Evolutionary conservation across 1,284 basidiomycete genomes (phyloP), one percentile per base, ranked within the genome.

Genomic region (Malassezia globosa): DNA sequence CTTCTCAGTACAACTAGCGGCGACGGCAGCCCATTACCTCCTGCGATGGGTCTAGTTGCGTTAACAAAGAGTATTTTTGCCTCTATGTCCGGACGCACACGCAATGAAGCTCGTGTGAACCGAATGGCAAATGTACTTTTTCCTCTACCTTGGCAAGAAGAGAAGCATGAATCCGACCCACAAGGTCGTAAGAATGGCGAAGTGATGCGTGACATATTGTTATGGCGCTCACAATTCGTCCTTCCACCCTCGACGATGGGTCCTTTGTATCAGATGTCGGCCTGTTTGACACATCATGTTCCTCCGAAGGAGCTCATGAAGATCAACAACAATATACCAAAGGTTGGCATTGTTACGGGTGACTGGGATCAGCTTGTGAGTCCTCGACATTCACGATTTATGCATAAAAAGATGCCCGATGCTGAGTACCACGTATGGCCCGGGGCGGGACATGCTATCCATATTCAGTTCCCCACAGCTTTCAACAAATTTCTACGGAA

Each of bases 191-290:
- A 60, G 7, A 61, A 64, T 33, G 51, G 54, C 18, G 46, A 66
- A 34, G 58, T 60, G 5, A 51, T 57, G 14, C 55, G 45, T 36
- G 51, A 54, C 19, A 72, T 71, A 22, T 81, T 79, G 58, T 67
- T 75, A 26, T 74, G 73, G 37, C 81, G 83, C 16, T 74, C 80
- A 36, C 60, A 72, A 1, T 73, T 81, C 3, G 80, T 80, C 1
- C 78, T 76, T 10, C 77, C 78, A 0, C 85, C 86, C 57, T 74
- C 74, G 0, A 66, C 81, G 29, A 60, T 79, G 11, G 86, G 85
- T 0, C 74, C 79, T 16, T 53, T 88, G 2, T 84, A 82, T 2
- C 86, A 89, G 66, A 81, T 85, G 77, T 75, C 73, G 5, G 84
- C 87, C 0, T 83, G 72, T 0, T 53, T 84, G 3, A 82, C 81